Evolutionary conservation across 176 grass and related monocot genomes (phyloP).

Genomic region (Zea mays): DNA sequence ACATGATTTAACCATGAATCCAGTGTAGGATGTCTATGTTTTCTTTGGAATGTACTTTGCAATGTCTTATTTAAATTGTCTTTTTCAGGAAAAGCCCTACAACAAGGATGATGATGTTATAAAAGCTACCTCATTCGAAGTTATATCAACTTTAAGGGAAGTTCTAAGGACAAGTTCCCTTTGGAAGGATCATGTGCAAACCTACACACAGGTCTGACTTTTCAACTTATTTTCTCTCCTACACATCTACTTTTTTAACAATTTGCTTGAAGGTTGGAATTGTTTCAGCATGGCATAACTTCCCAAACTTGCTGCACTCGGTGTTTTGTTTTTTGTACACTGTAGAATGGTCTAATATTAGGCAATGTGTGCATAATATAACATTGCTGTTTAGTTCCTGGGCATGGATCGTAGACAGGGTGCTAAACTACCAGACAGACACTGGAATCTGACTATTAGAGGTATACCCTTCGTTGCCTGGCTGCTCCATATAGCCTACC

Average conservation of each 20-base stretch:
- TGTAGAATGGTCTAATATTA: slow-evolving; percentile 4
- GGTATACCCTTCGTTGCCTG: not conserved
- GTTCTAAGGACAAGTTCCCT: slow-evolving; percentile 81
- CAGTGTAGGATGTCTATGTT: slow-evolving; percentile 13
- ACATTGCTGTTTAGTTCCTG: not conserved
- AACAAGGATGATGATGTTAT: slow-evolving; percentile 91
- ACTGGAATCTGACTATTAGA: not conserved
- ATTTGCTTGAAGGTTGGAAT: slow-evolving; percentile 20
- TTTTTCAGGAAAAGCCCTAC: slow-evolving; percentile 75
- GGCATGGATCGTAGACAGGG: not conserved
- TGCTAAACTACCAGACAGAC: not conserved
- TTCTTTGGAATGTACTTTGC: not conserved
- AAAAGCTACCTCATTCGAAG: slow-evolving; percentile 96
- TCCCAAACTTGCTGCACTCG: not conserved
- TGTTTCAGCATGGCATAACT: not conserved
- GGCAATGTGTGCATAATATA: not conserved
- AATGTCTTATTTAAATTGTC: slow-evolving; percentile 25
- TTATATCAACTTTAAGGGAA: slow-evolving; percentile 98
- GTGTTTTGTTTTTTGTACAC: slow-evolving; percentile 27
- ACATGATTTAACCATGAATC: slow-evolving; percentile 28
- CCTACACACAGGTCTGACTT: slow-evolving; percentile 77
- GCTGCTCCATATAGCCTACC: slow-evolving; percentile 4
- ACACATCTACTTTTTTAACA: not conserved
- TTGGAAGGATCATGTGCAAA: slow-evolving; percentile 98
- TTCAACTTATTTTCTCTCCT: slow-evolving; percentile 8